Evolutionary conservation across 257 asterid genomes (phyloP), one percentile per base, ranked within the genome.

Genomic region (Petunia axillaris): DNA sequence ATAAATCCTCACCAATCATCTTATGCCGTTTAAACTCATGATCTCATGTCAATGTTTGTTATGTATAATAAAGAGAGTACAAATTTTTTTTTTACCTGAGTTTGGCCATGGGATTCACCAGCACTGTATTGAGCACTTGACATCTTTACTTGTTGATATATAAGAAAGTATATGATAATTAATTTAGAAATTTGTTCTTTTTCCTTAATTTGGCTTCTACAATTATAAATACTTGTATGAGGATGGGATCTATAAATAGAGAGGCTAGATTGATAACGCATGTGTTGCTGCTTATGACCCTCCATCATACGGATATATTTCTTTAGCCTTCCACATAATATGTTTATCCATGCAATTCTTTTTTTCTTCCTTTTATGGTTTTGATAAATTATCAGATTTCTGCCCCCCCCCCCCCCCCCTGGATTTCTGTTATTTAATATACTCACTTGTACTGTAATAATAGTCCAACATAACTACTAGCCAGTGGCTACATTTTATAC

Each of bases 111-210:
- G 6, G 79, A 53, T 59, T 85, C 89, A 76, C 88, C 91, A 3
- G 90, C 92, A 10, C 77, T 88, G 82, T 73, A 84, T 50, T 85
- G 87, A 16, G 48, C 37, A 73, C 85, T 86, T 81, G 93, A 77
- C 94, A 90, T 90, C 46, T 82, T 87, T 15, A 8, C 1, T 59
- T 5, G 14, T 14, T 41, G 0, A 40, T 4, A 16, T 60, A 14
- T 58, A 58, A 38, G 39, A 53, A 57, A 11, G 8, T 76, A 57
- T 40, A 25, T 13, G 6, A 4, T 13, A 41, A 39, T 6, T 25
- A n/a, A 53, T 36, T 75, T 4, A 11, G 35, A 52, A 48, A 10
- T 4, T 76, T 38, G 25, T 39, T 15, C 3, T 35, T 73, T 14
- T 39, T 37, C 25, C 25, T 60, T 39, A 58, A 40, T 4, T 77